Evolutionary conservation across 176 grass and related monocot genomes (phyloP), one percentile per base, ranked within the genome.

Genomic region (Musa troglodytarum): DNA sequence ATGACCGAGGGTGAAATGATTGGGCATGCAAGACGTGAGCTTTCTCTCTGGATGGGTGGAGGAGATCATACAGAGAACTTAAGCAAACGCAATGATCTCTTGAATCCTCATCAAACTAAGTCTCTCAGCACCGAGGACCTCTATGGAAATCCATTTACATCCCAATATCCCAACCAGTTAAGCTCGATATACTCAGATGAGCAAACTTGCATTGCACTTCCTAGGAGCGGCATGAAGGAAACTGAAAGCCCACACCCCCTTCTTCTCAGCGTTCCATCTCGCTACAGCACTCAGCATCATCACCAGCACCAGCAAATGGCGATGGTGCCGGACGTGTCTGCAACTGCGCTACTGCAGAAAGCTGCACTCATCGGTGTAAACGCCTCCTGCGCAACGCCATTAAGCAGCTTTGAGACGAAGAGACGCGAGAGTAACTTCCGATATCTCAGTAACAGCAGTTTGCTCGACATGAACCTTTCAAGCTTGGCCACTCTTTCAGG

Each of bases 321-420:
- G 67, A 16, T 15, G 3, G 28, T 34, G 29, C 17, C 67, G 49
- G 15, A 17, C 14, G 19, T 49, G 29, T 50, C 67, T 10, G 67
- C 34, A 15, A 69, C 67, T 49, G 67, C 67, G 29, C 29, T 69
- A 14, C 67, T 69, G 34, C 67, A 69, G 29, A 50, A 69, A 17
- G 67, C 28, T 50, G 67, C 67, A 49, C 67, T 49, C 16, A 20
- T 64, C 52, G 58, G 74, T 49, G 59, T 65, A 10, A 64, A 43
- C 26, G 5, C 53, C 16, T 54, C 72, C 50, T 50, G n/a, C 17
- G 19, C 74, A 15, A 50, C 58, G 14, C 52, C 65, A 17, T 29
- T 76, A 8, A 19, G 59, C 11, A 1, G 49, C 28, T 50, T 65
- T 51, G 74, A 76, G 74, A 25, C 52, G 43, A 76, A 23, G 28